Conservation (phyloP, 2,329 filamentous ascomycete genomes). For the Pseudofabraea citricarpa region DNA sequence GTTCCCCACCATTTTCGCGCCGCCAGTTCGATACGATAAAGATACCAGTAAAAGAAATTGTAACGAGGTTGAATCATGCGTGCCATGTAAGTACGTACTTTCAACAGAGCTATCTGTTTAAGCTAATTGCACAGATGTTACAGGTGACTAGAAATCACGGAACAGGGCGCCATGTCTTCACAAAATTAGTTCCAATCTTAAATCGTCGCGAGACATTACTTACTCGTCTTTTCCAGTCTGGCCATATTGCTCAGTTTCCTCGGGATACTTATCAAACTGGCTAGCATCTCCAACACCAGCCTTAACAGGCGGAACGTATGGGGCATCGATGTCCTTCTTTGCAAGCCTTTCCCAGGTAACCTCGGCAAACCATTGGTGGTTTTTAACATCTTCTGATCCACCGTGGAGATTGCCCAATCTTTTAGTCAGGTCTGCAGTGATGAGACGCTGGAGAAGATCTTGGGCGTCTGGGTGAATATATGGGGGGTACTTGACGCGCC, state of each 20-base stretch:
- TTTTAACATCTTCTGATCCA: constrained; percentile 88
- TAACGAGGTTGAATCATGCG: too few relatives aligned
- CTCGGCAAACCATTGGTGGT: constrained; percentile 92
- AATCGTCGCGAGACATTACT: constrained; percentile 37
- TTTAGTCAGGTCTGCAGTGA: constrained; percentile 93
- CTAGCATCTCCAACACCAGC: constrained; percentile 92
- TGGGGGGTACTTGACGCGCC: constrained; percentile 91
- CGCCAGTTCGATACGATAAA: too few relatives aligned
- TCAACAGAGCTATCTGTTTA: too few relatives aligned
- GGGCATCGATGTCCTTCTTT: constrained; percentile 96
- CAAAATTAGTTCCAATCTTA: background rate
- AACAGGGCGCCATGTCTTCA: constrained; percentile 4
- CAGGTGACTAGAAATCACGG: constrained; percentile 3
- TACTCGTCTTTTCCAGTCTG: constrained; percentile 76
- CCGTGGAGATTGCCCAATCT: constrained; percentile 90
- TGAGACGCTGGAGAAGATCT: constrained; percentile 85
- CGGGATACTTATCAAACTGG: constrained; percentile 96
- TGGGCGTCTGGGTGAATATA: constrained; percentile 95
- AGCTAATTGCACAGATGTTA: too few relatives aligned
- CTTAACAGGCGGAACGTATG: constrained; percentile 93
- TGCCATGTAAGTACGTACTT: too few relatives aligned
- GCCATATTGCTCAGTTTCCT: constrained; percentile 93
- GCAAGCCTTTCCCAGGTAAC: constrained; percentile 95
- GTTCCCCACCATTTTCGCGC: too few relatives aligned
- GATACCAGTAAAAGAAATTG: too few relatives aligned